Evolutionary conservation across 192 early-diverging fungal genomes (phyloP), one percentile per base, ranked within the genome.

Genomic region (Backusella sp.): DNA sequence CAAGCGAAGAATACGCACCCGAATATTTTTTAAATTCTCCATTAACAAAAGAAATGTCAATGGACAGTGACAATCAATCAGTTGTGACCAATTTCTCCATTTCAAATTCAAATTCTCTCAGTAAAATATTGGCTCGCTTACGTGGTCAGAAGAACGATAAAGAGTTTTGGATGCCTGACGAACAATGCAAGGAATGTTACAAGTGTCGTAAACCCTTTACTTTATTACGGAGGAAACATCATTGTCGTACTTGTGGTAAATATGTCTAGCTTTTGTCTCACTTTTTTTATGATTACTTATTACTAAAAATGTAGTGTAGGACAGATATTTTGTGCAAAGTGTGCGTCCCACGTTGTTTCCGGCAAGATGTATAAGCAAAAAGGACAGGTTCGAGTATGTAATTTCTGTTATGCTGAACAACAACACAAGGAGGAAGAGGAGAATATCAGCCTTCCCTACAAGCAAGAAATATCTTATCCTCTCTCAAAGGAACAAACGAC

Each of bases 131-230:
- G 19, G 80, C 85, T 15, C 78, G 88, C 15, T 65, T 90, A 7
- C 77, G 89, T 32, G 89, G 89, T 5, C 86, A 89, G 35, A 84
- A 86, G 17, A 80, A 81, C 36, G 88, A 84, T 69, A 84, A 79
- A 71, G 90, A 92, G 21, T 93, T 90, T 70, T 94, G 94, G 94
- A 95, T 95, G 93, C 85, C 88, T 12, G 94, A 95, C 73, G 94
- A 95, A 42, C 90, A 88, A 66, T 91, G 88, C 66, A 92, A 92
- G 76, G 91, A 92, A 78, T 95, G 94, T 78, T 94, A 90, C 83
- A 91, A 93, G n/a, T 95, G 94, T 82, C 89, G 91, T 72, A 82
- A 82, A 17, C 85, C 86, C 3, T 95, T 95, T 74, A 90, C 87
- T 21, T 82, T 91, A 0, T 88, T 92, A 46, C 83, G 92, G 35